phyloP scores from a whole-genome alignment of 2,329 filamentous ascomycete species.

The Hypoxylon sp. region DNA sequence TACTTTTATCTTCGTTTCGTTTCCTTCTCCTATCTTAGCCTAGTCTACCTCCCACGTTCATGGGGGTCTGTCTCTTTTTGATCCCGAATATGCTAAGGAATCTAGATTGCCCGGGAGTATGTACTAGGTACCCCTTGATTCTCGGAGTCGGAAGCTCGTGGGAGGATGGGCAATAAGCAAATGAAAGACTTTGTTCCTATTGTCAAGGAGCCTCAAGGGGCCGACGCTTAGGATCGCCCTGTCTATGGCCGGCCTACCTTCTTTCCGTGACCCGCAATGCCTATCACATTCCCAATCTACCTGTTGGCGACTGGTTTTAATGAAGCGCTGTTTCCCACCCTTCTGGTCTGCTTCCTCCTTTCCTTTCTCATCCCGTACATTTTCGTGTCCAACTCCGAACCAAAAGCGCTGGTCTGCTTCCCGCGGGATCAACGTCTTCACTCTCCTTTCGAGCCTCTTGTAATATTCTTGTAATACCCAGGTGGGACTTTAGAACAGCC shows the following conservation, averaged over 20 bases:
- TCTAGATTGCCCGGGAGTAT: slow-evolving; percentile 43
- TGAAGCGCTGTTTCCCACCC: slow-evolving; percentile 51
- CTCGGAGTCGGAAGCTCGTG: slow-evolving; percentile 48
- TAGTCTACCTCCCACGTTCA: slow-evolving; percentile 25
- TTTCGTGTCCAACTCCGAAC: slow-evolving; percentile 54
- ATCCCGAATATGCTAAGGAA: slow-evolving; percentile 35
- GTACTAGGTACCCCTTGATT: slow-evolving; percentile 38
- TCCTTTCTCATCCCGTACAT: slow-evolving; percentile 55
- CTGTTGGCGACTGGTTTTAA: slow-evolving; percentile 48
- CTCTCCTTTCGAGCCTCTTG: slow-evolving; percentile 53
- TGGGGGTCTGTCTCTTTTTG: slow-evolving; percentile 20
- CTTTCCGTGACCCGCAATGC: slow-evolving; percentile 53
- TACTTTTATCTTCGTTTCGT: slow-evolving; percentile 49
- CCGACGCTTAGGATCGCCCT: slow-evolving; percentile 48
- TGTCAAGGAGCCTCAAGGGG: slow-evolving; percentile 48
- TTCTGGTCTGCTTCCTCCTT: slow-evolving; percentile 49
- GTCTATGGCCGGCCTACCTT: slow-evolving; percentile 51
- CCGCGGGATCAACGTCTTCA: slow-evolving; percentile 56
- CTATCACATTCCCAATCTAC: slow-evolving; percentile 39
- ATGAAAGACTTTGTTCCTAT: slow-evolving; percentile 36
- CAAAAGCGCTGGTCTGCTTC: slow-evolving; percentile 69
- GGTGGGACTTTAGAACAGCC: slow-evolving; percentile 56
- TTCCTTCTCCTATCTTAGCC: slow-evolving; percentile 40
- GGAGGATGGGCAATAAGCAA: slow-evolving; percentile 30
- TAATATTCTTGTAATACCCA: slow-evolving; percentile 56